These are phyloP conservation scores for Nicotiana otophora DNA, from an alignment of 257 asterid species.

Conservation along the genomic window DNA sequence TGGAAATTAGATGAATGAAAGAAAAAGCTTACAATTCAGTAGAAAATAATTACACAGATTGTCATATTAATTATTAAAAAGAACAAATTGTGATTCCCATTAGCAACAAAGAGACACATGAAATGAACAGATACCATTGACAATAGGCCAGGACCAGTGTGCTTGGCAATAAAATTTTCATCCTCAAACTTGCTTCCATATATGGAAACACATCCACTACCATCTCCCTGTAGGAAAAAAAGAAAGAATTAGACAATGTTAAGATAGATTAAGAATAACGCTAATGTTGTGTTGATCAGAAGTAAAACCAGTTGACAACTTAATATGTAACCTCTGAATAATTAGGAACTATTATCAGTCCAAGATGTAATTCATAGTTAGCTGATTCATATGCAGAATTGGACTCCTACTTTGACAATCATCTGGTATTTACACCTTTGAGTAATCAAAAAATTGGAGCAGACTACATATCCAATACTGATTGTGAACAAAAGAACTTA, in stretches of 20 bases:
- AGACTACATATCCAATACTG: background rate
- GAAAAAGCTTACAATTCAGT: background rate
- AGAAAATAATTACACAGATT: background rate
- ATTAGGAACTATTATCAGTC: background rate
- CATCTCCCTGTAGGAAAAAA: slow-evolving; percentile 72
- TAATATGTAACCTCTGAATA: background rate
- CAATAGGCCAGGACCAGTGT: slow-evolving; percentile 93
- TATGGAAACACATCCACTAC: slow-evolving; percentile 84
- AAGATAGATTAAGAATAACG: background rate
- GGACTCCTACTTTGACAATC: background rate
- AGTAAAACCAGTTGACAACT: background rate
- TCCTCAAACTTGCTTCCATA: slow-evolving; percentile 95
- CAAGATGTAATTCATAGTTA: background rate
- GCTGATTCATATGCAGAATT: background rate
- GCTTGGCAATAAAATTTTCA: slow-evolving; percentile 90
- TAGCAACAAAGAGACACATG: background rate
- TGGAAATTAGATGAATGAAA: background rate
- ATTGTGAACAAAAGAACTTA: background rate
- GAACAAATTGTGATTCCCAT: background rate
- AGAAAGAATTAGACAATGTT: background rate
- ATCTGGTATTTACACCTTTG: background rate
- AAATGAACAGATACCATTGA: slow-evolving; percentile 61
- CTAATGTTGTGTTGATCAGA: background rate
- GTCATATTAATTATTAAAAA: background rate
- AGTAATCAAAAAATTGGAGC: background rate